Base-by-base conservation (phyloP, 2,329 filamentous ascomycete species). In the Aspergillus sp. region DNA sequence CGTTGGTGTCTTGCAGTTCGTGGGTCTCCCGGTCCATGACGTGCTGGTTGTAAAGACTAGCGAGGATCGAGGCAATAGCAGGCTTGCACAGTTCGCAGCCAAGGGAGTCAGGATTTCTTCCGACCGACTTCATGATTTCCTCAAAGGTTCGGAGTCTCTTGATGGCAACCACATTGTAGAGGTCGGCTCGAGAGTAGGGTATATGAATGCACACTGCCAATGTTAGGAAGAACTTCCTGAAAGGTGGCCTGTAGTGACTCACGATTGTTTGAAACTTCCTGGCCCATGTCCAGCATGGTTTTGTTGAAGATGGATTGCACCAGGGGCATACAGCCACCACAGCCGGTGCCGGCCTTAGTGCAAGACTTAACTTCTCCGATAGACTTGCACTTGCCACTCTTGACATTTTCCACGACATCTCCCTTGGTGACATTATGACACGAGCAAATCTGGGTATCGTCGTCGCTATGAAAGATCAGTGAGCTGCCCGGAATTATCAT, bases 391-490 rank as follows among this genome's bases (percentile, higher is more conserved):
- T 81, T 85, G 36, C 89, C 90, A 49, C 87, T 84, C 62, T 92
- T 92, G 67, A 93, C 82, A 2, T 77, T 77, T 4, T 81, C 81
- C 42, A 87, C 83, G 0, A 96, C 79, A 61, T 93, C 89, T 14
- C 88, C 88, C 69, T 96, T 96, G 20, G 84, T 87, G 40, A 96
- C 91, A 67, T 96, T 96, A 76, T 96, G 91, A 62, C 91, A 96
- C 1, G 90, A 94, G 71, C 91, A 96, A 55, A 96, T 87, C 67
- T 96, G 92, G 0, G 89, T 89, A 65, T 94, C 89, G 61, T 94
- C 89, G 47, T 86, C 82, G 30, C 77, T 79, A 47, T 35, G 19
- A 3, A n/a, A 19, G 41, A 5, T 52, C 30, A 48, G 40, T 3
- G 30, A 8, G 19, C 22, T 19, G 5, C 38, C 42, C 16, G 45